These are phyloP conservation scores for Naganishia albida DNA, from an alignment of 1,284 basidiomycete genomes.

Conservation along the genomic window DNA sequence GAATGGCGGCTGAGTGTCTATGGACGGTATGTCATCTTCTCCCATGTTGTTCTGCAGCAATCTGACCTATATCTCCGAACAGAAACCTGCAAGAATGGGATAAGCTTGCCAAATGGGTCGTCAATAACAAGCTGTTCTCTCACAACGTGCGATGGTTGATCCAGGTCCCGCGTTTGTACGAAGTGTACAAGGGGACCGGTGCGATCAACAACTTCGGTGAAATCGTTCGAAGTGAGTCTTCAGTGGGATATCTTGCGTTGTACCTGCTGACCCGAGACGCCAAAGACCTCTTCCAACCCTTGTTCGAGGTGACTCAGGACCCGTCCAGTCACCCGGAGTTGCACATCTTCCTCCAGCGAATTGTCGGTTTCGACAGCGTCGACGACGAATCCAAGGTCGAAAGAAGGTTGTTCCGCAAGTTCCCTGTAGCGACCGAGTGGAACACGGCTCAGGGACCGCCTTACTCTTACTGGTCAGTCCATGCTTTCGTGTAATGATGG, in stretches of 20 bases:
- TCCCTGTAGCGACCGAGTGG: constrained; percentile 91
- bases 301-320: constrained; percentile 95
- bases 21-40: constrained; percentile 60
- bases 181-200: constrained; percentile 90
- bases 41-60: neutral
- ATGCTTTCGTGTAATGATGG: constrained; percentile 2
- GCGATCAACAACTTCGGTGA: constrained; percentile 87
- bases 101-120: constrained; percentile 95
- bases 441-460: constrained; percentile 85
- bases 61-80: neutral
- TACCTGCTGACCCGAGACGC: constrained; percentile 2
- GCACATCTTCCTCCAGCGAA: constrained; percentile 92
- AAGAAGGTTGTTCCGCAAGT: constrained; percentile 88
- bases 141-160: constrained; percentile 99
- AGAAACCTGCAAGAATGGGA: constrained; percentile 81
- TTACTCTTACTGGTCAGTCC: constrained; percentile 82
- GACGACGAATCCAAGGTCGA: constrained; percentile 98
- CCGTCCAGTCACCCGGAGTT: constrained; percentile 88
- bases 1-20: constrained; percentile 98
- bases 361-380: constrained; percentile 94
- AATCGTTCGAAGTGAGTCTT: constrained; percentile 75
- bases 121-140: constrained; percentile 88
- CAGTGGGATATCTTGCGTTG: neutral
- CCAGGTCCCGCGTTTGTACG: constrained; percentile 92
- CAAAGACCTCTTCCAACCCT: constrained; percentile 84